Conservation (phyloP, 2,329 filamentous ascomycete species). For the Pseudocercospora ulei region DNA sequence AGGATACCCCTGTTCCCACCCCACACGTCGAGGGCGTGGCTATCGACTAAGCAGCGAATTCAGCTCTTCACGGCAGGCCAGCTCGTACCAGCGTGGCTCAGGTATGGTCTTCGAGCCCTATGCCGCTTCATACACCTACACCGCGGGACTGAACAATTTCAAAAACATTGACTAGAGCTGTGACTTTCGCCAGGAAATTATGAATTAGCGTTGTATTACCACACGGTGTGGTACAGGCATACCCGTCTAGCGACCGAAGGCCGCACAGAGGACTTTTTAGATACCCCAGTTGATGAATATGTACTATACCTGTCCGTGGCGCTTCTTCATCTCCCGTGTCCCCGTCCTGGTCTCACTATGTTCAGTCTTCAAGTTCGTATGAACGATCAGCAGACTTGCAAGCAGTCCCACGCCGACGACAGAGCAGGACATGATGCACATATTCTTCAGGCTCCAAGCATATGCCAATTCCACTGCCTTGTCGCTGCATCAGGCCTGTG, state of each 20-base stretch:
- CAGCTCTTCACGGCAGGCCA: too few species aligned
- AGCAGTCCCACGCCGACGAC: conserved; percentile 38
- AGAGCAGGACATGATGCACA: conserved; percentile 44
- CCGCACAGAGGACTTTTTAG: conserved; percentile 2
- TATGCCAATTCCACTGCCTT: conserved; percentile 41
- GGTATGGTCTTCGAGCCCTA: too few species aligned
- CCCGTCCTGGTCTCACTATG: conserved; percentile 48
- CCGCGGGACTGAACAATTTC: too few species aligned
- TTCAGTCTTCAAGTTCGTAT: conserved; percentile 41
- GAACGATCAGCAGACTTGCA: conserved; percentile 40
- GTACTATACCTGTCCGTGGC: conserved; percentile 2
- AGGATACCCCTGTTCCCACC: too few species aligned
- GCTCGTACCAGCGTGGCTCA: too few species aligned
- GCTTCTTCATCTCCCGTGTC: conserved; percentile 15
- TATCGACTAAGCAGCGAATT: too few species aligned
- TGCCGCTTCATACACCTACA: too few species aligned
- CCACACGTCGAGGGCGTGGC: too few species aligned
- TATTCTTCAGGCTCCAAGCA: conserved; percentile 43
- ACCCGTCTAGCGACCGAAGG: conserved; percentile 5
- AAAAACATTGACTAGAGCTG: too few species aligned
- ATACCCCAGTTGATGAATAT: conserved; percentile 10
- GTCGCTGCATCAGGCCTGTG: conserved; percentile 34
- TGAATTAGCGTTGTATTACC: conserved; percentile 5
- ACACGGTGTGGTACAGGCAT: conserved; percentile 7
- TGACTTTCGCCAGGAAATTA: not conserved